Evolutionary conservation across 2,329 filamentous ascomycete genomes (phyloP).

Genomic region (Pleoardoris graminearum): DNA sequence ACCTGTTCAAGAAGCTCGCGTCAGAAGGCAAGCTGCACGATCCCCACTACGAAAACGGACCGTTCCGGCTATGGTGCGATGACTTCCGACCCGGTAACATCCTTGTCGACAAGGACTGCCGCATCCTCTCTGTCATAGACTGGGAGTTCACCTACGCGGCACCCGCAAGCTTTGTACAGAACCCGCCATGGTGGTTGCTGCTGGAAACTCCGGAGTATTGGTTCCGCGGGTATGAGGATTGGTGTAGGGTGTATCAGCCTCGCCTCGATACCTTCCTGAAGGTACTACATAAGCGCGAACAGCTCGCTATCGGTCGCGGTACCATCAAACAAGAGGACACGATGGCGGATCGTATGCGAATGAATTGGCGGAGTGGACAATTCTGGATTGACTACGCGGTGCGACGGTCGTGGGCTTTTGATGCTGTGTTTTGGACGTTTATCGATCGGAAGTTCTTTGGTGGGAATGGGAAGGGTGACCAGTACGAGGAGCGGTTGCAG

Average conservation of each 20-base stretch:
- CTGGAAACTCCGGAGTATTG: constrained; percentile 1
- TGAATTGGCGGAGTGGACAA: neutral
- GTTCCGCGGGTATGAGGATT: neutral
- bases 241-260: neutral
- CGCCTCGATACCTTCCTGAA: neutral
- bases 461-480: neutral
- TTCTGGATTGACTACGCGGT: constrained; percentile 1
- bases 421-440: constrained; percentile 2
- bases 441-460: neutral
- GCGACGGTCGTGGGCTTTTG: neutral
- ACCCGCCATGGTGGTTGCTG: constrained; percentile 45
- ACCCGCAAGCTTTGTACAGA: constrained; percentile 42
- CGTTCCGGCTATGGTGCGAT: constrained; percentile 40
- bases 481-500: neutral
- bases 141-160: constrained; percentile 48
- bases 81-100: constrained; percentile 46
- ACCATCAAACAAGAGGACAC: neutral
- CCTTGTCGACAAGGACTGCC: constrained; percentile 39
- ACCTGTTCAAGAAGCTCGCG: constrained; percentile 38
- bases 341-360: neutral
- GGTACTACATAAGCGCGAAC: neutral
- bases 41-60: neutral
- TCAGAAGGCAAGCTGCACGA: constrained; percentile 11
- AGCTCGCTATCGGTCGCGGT: neutral
- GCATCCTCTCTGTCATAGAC: constrained; percentile 45